These are phyloP conservation scores for Stipa capillata DNA, from an alignment of 176 grass and related monocot genomes.

Conservation along the genomic window DNA sequence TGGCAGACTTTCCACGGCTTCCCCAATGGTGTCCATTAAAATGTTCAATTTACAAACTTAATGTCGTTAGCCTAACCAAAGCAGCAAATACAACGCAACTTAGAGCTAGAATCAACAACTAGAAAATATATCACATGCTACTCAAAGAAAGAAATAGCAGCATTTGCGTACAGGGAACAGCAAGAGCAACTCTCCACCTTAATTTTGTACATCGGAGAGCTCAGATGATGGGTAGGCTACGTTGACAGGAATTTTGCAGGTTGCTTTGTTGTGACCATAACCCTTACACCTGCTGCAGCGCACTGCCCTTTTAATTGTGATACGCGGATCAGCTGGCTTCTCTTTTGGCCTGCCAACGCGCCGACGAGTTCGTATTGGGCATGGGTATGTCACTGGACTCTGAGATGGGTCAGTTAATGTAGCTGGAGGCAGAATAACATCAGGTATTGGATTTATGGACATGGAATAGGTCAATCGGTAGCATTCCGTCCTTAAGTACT, in stretches of 20 bases:
- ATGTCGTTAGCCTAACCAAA: constrained; percentile 20
- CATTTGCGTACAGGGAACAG: neutral
- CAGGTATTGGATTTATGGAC: constrained; percentile 85
- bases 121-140: constrained; percentile 11
- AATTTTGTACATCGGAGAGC: constrained; percentile 30
- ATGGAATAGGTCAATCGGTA: constrained; percentile 64
- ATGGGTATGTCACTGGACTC: constrained; percentile 27
- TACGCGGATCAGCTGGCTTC: constrained; percentile 80
- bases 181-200: neutral
- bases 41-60: neutral
- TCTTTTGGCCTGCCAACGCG: constrained; percentile 76
- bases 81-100: neutral
- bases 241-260: constrained; percentile 68
- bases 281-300: constrained; percentile 79
- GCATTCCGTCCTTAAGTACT: constrained; percentile 63
- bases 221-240: neutral
- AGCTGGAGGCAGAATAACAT: constrained; percentile 38
- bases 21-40: neutral
- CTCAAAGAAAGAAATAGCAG: constrained; percentile 4
- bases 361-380: constrained; percentile 55
- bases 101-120: constrained; percentile 13
- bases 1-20: neutral
- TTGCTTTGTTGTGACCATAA: constrained; percentile 89
- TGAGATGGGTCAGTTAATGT: constrained; percentile 36
- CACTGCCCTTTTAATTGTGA: constrained; percentile 63